Evolutionary conservation across 176 grass and related monocot genomes (phyloP), one percentile per base, ranked within the genome.

Genomic region (Triticum timopheevii): DNA sequence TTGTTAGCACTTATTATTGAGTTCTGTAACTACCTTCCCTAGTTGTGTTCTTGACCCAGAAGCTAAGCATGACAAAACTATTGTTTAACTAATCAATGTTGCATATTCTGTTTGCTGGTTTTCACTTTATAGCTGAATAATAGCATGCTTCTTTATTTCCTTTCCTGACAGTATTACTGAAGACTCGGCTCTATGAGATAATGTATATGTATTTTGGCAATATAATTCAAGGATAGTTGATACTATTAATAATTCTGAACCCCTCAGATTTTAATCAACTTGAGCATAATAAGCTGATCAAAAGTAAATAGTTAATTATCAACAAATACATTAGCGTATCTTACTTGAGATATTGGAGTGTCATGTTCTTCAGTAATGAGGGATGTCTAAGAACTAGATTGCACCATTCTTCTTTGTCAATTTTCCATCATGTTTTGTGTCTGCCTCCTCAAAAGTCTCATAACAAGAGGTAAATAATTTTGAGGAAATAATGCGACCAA

Each of bases 361-460:
- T 90, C 88, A 93, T 93, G 56, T 93, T 93, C 70, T 93, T 93
- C 44, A 93, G 61, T 68, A 93, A 90, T 1, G 91, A 90, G 11
- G 91, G 91, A 87, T 93, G 85, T 5, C 91, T 93, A 7, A 87
- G 24, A 73, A 93, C 91, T 61, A 87, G 78, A 90, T 82, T 87
- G 52, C 71, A 85, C 91, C 91, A 90, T 80, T 93, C 91, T 85
- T 93, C 87, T 76, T 87, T 93, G 82, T 93, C 91, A 67, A 93
- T 90, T 85, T 82, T 93, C 70, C 91, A 82, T 93, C 91, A 73
- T 93, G 88, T 27, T 90, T 90, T 84, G 91, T 93, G 77, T 90
- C 85, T 0, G 91, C 91, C 71, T 90, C 91, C 71, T 90, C 85
- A 1, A 90, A 93, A 77, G 88, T 90, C 88, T 93, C 82, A 27